phyloP scores from a whole-genome alignment of 305 asterid species.

The Fraxinus latifolia region DNA sequence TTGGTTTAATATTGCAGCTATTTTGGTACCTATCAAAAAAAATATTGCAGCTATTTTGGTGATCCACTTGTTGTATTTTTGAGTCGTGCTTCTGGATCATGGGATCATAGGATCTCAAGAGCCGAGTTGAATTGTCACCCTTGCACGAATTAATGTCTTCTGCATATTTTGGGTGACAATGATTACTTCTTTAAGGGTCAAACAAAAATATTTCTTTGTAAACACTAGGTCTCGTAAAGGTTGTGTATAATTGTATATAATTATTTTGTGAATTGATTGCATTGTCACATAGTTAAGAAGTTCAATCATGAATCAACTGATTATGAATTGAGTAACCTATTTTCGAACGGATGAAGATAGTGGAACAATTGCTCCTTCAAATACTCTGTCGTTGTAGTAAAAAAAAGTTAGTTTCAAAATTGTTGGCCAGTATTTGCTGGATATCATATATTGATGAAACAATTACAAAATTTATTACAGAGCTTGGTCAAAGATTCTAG shows the following conservation, averaged over 20 bases:
- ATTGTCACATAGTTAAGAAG: background rate
- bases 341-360: background rate
- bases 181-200: background rate
- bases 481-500: background rate
- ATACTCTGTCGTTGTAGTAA: background rate
- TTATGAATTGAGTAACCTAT: background rate
- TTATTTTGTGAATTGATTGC: background rate
- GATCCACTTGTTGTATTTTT: background rate
- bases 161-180: background rate
- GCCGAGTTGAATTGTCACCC: background rate
- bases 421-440: background rate
- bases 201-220: background rate
- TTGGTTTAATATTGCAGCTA: background rate
- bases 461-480: background rate
- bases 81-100: background rate
- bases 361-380: background rate
- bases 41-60: background rate
- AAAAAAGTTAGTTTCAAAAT: background rate
- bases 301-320: background rate
- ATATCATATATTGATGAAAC: background rate
- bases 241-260: background rate
- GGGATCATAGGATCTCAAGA: background rate
- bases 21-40: background rate
- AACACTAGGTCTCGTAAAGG: background rate
- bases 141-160: background rate